Base-by-base conservation (phyloP, 2,329 filamentous ascomycete species). In the Epichloe sp. region DNA sequence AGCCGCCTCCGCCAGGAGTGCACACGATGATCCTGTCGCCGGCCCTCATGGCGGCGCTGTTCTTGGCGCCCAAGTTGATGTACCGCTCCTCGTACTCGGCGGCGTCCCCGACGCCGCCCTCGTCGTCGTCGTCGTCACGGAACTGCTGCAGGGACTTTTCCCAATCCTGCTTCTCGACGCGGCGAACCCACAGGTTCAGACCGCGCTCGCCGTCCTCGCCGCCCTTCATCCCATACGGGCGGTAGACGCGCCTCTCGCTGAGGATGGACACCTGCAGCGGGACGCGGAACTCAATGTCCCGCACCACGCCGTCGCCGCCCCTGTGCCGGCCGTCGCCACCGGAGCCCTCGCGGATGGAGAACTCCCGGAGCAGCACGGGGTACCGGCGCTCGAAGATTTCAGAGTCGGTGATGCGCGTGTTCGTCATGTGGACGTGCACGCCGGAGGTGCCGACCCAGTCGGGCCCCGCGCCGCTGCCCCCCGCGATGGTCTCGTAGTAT, bases 181-280 rank as follows among this genome's bases (percentile, higher is more conserved):
- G 83, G 7, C 87, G 74, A 35, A 94, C 82, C 91, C 91, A 97
- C 44, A 94, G 71, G 59, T 97, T 97, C 54, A 90, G 70, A 0
- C 91, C 91, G 48, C 85, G 84, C 58, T 80, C 69, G 0, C 82
- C 91, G 54, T 91, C 85, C 52, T 82, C 83, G 3, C 91, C 91
- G 0, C 91, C 91, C 21, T 82, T 83, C 53, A 96, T 74, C 0
- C 90, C 60, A 17, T 68, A 68, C 0, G 70, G 87, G 44, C 78
- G 78, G 58, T 87, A 86, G 0, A 90, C 85, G n/a, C 87, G 71
- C 12, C 87, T 66, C 66, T 93, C 87, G 40, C 80, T 86, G 8
- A 93, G 69, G 44, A 93, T 91, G 1, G 80, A 85, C 8, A 87
- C 84, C 61, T 88, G 82, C 3, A 91, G 78, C 0, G 85, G 83